A percentile compares a stretch with the other conserved stretches of the same genome.
phyloP scores from a whole-genome alignment of 2,329 filamentous ascomycete species.

The Alternaria burnsii region DNA sequence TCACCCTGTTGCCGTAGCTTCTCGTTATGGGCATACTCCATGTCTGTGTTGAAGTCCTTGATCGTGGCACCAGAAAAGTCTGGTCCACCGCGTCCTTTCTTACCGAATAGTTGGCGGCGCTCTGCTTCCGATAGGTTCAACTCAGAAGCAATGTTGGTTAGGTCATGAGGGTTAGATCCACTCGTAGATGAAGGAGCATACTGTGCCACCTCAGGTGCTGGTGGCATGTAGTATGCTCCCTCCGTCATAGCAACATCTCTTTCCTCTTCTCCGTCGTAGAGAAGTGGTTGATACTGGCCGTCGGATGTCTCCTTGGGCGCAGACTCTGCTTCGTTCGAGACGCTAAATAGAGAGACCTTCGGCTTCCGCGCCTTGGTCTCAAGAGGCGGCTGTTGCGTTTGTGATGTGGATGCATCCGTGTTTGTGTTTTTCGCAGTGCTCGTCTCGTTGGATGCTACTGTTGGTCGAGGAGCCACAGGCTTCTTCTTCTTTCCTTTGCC shows the following conservation, averaged over 20 bases:
- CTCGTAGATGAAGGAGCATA: constrained; percentile 19
- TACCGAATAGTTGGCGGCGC: constrained; percentile 85
- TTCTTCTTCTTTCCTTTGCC: constrained; percentile 69
- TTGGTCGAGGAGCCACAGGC: constrained; percentile 20
- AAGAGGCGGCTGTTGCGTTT: constrained; percentile 18
- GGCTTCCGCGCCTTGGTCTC: constrained; percentile 57
- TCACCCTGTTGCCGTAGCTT: constrained; percentile 74
- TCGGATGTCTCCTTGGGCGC: constrained; percentile 24
- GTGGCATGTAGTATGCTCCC: constrained; percentile 18
- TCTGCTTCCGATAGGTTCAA: constrained; percentile 81
- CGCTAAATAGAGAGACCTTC: constrained; percentile 75
- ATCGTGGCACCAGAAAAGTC: constrained; percentile 68
- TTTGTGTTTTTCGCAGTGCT: constrained; percentile 7
- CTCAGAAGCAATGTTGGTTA: constrained; percentile 76
- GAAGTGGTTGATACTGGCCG: constrained; percentile 51
- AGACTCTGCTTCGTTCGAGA: constrained; percentile 56
- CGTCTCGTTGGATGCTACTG: constrained; percentile 2
- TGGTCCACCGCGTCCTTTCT: constrained; percentile 59
- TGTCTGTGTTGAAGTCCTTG: constrained; percentile 87
- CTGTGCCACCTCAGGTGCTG: constrained; percentile 6
- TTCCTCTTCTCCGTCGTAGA: constrained; percentile 42
- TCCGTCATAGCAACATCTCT: constrained; percentile 24
- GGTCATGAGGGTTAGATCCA: constrained; percentile 58
- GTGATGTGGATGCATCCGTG: neutral
- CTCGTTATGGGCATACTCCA: constrained; percentile 88